Conservation (phyloP, 345 rosid species). For the Melaleuca quinquenervia region DNA sequence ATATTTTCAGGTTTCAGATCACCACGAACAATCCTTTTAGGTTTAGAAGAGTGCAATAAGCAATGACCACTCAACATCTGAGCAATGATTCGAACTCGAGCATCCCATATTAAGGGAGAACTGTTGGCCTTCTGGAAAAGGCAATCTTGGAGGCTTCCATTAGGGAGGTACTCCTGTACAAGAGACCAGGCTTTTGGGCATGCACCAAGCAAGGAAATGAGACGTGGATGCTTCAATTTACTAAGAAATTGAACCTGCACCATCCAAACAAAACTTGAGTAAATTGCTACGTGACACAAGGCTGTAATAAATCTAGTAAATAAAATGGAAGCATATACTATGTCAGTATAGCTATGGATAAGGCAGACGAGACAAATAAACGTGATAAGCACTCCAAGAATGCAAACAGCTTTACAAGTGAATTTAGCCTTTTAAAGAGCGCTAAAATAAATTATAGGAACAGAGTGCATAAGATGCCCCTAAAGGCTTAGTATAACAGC, state of each 20-base stretch:
- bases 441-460: neutral
- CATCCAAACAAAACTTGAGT: neutral
- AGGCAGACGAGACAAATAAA: neutral
- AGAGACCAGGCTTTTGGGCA: conserved; percentile 68
- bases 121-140: conserved; percentile 35
- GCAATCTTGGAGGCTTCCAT: conserved; percentile 51
- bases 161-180: conserved; percentile 53
- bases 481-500: neutral
- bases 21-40: conserved; percentile 62
- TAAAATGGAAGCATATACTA: neutral
- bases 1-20: conserved; percentile 66
- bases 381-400: neutral
- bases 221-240: conserved; percentile 60
- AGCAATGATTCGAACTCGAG: conserved; percentile 37
- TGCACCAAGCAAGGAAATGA: conserved; percentile 58
- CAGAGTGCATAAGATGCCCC: neutral
- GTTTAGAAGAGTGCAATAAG: conserved; percentile 64
- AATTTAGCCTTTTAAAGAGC: neutral
- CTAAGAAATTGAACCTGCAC: conserved; percentile 56
- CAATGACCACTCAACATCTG: conserved; percentile 64
- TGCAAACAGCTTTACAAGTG: neutral
- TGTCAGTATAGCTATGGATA: neutral
- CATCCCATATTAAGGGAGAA: conserved; percentile 46
- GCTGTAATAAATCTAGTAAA: neutral
- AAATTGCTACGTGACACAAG: neutral